Evolutionary conservation across 768 basidiomycete genomes (phyloP).

Genomic region (Trametes sanguinea): DNA sequence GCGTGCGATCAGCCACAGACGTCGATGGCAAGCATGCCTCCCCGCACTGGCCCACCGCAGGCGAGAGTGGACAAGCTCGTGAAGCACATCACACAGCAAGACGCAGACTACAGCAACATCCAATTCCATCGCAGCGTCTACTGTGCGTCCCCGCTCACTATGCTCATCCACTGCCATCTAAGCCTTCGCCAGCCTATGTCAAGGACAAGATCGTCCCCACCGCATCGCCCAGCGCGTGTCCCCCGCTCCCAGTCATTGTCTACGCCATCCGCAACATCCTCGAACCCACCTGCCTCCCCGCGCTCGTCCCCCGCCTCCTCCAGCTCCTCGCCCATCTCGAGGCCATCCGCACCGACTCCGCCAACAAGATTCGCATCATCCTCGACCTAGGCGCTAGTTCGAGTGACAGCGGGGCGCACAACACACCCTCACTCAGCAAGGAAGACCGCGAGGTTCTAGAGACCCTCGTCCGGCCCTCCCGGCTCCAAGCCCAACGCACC

Average conservation of each 20-base stretch:
- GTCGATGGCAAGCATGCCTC: no score
- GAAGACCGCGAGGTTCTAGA: background rate
- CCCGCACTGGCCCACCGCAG: no score
- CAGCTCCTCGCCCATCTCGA: slow-evolving; percentile 22
- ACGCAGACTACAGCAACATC: slow-evolving; percentile 1
- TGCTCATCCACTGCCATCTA: background rate
- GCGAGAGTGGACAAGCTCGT: background rate
- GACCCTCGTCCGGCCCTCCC: background rate
- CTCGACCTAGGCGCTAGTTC: background rate
- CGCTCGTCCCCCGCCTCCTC: slow-evolving; percentile 17
- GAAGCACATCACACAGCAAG: background rate
- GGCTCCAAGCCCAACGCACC: slow-evolving; percentile 3
- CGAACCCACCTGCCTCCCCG: slow-evolving; percentile 6
- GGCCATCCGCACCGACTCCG: slow-evolving; percentile 4
- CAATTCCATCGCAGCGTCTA: slow-evolving; percentile 3
- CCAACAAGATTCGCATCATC: background rate
- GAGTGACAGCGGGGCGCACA: no score
- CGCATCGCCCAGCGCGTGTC: slow-evolving; percentile 1
- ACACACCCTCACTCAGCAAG: background rate
- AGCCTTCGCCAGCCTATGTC: background rate
- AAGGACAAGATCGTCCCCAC: background rate
- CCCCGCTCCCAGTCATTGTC: slow-evolving; percentile 12
- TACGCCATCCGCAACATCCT: slow-evolving; percentile 23
- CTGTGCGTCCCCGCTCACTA: background rate
- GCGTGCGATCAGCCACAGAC: no score